Conservation (phyloP, 306 rosid genomes). For the Ziziphus jujuba region DNA sequence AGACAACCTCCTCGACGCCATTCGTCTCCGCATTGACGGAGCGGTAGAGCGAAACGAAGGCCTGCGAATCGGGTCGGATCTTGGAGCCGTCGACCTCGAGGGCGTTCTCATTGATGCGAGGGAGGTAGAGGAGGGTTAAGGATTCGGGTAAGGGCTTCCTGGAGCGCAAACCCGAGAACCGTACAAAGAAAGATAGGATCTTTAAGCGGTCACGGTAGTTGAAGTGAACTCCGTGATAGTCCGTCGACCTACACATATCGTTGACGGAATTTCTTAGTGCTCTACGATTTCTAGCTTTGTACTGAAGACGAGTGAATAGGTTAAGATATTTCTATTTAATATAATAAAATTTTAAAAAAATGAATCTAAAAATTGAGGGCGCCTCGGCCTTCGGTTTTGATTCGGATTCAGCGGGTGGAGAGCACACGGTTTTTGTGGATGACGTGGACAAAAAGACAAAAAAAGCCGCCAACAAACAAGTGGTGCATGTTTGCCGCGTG, state of each 20-base stretch:
- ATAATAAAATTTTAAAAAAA: not conserved
- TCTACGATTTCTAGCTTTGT: not conserved
- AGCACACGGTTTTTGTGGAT: conserved; percentile 24
- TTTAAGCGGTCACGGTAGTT: conserved; percentile 15
- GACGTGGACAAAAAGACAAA: conserved; percentile 8
- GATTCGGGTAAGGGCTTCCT: conserved; percentile 30
- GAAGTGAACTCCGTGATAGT: conserved; percentile 20
- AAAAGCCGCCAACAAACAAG: conserved; percentile 2
- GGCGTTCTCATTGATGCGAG: conserved; percentile 36
- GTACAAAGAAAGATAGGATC: conserved; percentile 33
- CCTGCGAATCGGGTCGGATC: conserved; percentile 37
- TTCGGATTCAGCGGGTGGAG: not conserved
- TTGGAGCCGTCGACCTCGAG: conserved; percentile 39
- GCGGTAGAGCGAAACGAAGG: conserved; percentile 46
- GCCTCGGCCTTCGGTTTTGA: not conserved
- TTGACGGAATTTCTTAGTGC: not conserved
- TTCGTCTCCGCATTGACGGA: conserved; percentile 10
- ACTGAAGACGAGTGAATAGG: no score
- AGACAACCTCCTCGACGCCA: conserved; percentile 19
- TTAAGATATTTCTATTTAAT: no score
- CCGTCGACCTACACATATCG: conserved; percentile 47
- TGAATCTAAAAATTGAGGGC: not conserved
- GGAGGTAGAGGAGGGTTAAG: conserved; percentile 42
- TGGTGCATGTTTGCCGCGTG: conserved; percentile 9
- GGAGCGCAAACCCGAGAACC: conserved; percentile 25